Conservation (phyloP, 2,329 filamentous ascomycete species). For the Bimuria novae-zelandiae region DNA sequence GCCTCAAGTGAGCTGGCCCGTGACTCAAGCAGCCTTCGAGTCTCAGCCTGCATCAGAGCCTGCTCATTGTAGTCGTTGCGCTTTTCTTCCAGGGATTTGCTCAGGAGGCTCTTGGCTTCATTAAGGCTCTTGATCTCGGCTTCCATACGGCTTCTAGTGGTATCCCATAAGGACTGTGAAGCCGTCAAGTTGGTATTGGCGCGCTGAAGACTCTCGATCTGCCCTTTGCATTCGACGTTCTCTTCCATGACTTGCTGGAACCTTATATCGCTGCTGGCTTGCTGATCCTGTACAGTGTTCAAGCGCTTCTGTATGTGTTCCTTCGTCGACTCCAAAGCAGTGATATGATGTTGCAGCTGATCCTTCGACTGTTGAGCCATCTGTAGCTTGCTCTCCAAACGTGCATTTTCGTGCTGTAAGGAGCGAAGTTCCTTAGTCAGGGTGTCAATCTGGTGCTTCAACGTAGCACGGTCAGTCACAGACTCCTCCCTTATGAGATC, state of each 20-base stretch:
- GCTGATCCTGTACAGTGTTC: conserved; percentile 75
- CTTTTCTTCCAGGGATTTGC: conserved; percentile 78
- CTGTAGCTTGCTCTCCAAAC: conserved; percentile 77
- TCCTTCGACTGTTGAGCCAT: conserved; percentile 83
- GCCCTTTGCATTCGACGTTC: conserved; percentile 79
- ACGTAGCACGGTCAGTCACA: conserved; percentile 75
- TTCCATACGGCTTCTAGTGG: conserved; percentile 83
- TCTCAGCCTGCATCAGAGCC: conserved; percentile 81
- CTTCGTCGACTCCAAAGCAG: conserved; percentile 82
- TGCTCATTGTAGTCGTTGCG: conserved; percentile 92
- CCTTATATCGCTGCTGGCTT: conserved; percentile 86
- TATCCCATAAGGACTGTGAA: conserved; percentile 93
- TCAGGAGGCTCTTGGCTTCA: conserved; percentile 83
- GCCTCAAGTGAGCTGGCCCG: conserved; percentile 79
- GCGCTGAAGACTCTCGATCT: conserved; percentile 84
- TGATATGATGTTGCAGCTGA: conserved; percentile 87
- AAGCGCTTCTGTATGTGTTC: conserved; percentile 82
- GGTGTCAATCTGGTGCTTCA: conserved; percentile 83
- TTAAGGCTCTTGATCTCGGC: conserved; percentile 85
- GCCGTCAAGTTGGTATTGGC: conserved; percentile 93
- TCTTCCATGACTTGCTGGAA: conserved; percentile 94
- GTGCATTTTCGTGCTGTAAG: conserved; percentile 81
- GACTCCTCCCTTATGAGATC: conserved; percentile 89
- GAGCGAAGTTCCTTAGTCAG: conserved; percentile 81
- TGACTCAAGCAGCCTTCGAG: conserved; percentile 75